Percentiles rank a stretch among this genome's conserved stretches.
Conservation (phyloP, 768 basidiomycete species). For the Serendipita vermifera region DNA sequence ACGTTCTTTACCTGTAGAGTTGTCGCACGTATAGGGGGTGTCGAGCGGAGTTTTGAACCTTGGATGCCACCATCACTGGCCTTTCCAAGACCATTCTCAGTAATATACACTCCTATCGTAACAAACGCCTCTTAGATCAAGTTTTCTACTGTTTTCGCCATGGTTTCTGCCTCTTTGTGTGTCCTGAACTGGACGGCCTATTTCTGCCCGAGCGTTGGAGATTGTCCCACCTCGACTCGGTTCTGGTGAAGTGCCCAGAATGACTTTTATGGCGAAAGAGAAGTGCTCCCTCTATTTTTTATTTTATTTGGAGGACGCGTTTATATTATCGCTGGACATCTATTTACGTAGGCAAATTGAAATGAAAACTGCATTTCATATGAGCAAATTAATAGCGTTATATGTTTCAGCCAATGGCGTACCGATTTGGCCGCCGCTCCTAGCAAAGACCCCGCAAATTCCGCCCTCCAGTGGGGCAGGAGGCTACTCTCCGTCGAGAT, state of each 20-base stretch:
- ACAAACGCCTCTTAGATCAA: not conserved
- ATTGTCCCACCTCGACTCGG: slow-evolving; percentile 4
- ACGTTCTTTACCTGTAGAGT: not conserved
- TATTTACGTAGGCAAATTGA: not conserved
- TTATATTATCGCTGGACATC: slow-evolving; percentile 6
- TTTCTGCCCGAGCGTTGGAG: slow-evolving; percentile 6
- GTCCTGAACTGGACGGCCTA: not conserved
- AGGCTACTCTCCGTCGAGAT: not conserved
- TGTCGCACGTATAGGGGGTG: not conserved
- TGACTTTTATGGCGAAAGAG: slow-evolving; percentile 1
- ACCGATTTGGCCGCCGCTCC: not conserved
- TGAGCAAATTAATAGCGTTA: not conserved
- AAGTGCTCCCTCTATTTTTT: slow-evolving; percentile 7
- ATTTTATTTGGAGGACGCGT: not conserved
- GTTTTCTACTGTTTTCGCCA: not conserved
- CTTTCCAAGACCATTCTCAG: not conserved
- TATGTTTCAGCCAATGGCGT: not conserved
- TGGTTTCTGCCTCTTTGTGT: not conserved
- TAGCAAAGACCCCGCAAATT: not conserved
- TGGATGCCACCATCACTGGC: not conserved
- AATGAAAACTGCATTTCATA: not conserved
- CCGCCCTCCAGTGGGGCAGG: not conserved
- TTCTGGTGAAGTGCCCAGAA: slow-evolving; percentile 9
- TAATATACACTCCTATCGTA: slow-evolving; percentile 4
- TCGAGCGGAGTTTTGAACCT: not conserved